Evolutionary conservation across 495 filamentous ascomycete genomes (phyloP).

Genomic region (Aspergillus haitiensis): DNA sequence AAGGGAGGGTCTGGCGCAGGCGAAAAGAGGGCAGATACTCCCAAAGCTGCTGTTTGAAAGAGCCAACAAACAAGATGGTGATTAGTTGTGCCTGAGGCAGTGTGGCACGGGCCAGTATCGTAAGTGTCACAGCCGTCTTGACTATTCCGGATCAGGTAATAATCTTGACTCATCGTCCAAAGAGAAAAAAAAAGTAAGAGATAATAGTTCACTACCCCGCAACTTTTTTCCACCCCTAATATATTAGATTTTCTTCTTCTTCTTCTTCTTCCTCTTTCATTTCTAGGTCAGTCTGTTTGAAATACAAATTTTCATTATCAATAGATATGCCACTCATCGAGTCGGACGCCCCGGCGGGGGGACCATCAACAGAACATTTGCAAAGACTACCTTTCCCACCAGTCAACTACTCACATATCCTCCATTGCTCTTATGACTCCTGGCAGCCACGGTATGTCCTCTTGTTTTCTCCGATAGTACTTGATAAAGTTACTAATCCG

Average conservation of each 20-base stretch:
- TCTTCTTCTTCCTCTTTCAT: neutral
- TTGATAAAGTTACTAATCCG: neutral
- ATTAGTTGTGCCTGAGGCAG: conserved; percentile 27
- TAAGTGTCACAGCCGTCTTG: conserved; percentile 12
- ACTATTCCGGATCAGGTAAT: conserved; percentile 14
- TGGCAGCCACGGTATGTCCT: conserved; percentile 68
- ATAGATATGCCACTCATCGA: conserved; percentile 38
- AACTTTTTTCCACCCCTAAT: neutral
- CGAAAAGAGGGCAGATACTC: neutral
- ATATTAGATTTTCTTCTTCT: neutral
- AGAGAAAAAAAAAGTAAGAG: conserved; percentile 14
- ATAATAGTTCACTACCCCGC: neutral
- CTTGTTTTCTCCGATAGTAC: neutral
- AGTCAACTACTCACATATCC: conserved; percentile 78
- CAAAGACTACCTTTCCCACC: conserved; percentile 72
- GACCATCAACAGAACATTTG: conserved; percentile 23
- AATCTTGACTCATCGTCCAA: conserved; percentile 16
- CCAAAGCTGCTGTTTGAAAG: neutral
- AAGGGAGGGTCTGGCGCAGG: conserved; percentile 4
- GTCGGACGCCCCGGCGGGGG: conserved; percentile 22
- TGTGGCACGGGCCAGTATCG: conserved; percentile 7
- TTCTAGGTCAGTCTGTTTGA: neutral
- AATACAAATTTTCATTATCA: neutral
- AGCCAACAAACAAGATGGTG: conserved; percentile 10
- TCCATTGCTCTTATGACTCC: conserved; percentile 89